Evolutionary conservation across 164 flowering plant species (phyloP).

Genomic region (Vitis labrusca): DNA sequence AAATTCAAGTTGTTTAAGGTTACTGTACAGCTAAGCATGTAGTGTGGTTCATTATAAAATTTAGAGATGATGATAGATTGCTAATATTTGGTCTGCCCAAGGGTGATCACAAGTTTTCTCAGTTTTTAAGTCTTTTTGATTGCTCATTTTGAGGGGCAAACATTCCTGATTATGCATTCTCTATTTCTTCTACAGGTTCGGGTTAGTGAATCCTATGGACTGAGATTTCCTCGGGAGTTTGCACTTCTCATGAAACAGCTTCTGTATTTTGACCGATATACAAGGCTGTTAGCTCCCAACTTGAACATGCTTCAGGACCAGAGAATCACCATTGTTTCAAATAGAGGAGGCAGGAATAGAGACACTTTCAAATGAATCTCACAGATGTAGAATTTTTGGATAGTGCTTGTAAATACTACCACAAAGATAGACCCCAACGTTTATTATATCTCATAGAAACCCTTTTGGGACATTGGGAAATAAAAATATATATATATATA

Average conservation of each 20-base stretch:
- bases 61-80: too few species aligned
- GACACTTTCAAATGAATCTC: conserved; percentile 13
- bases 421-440: too few species aligned
- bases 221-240: conserved; percentile 90
- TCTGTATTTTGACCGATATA: conserved; percentile 90
- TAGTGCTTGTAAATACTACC: too few species aligned
- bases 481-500: too few species aligned
- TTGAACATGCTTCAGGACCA: conserved; percentile 93
- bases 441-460: too few species aligned
- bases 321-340: conserved; percentile 72
- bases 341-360: conserved; percentile 32
- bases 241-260: conserved; percentile 96
- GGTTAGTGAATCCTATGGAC: conserved; percentile 92
- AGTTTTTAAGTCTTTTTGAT: neutral
- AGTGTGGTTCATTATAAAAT: too few species aligned
- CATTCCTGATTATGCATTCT: neutral
- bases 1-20: too few species aligned
- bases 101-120: neutral
- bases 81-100: neutral
- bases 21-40: too few species aligned
- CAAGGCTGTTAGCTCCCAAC: conserved; percentile 85
- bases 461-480: too few species aligned
- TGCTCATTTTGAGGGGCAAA: neutral
- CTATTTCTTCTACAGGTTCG: conserved; percentile 50
- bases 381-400: neutral